Percentiles rank a stretch among this genome's conserved stretches.
These are phyloP conservation scores for Melaleuca quinquenervia DNA, from an alignment of 345 rosid species.

Conservation along the genomic window DNA sequence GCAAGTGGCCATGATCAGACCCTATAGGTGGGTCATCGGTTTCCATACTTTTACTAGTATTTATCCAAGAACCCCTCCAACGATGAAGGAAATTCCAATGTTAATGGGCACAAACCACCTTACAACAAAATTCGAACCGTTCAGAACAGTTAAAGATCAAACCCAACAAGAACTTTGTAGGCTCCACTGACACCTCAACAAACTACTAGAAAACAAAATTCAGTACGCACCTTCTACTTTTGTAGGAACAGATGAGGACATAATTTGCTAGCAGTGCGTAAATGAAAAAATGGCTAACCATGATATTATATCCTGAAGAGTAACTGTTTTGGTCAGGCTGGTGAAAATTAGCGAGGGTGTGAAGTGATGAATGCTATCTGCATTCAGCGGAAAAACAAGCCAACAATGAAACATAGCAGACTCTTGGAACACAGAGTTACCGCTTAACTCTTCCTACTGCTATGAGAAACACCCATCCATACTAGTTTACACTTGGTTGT, in stretches of 20 bases:
- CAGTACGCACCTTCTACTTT: not conserved
- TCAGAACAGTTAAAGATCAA: not conserved
- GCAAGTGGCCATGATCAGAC: constrained; percentile 65
- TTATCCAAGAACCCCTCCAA: constrained; percentile 84
- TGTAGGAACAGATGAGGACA: not conserved
- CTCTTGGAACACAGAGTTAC: not conserved
- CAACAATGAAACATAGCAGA: not conserved
- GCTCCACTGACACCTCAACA: not conserved
- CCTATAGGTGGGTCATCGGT: constrained; percentile 69
- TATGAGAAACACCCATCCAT: not conserved
- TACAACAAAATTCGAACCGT: not conserved
- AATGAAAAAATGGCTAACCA: constrained; percentile 24
- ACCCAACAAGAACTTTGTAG: not conserved
- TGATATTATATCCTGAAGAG: constrained; percentile 71
- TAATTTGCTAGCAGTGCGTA: not conserved
- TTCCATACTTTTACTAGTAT: constrained; percentile 48
- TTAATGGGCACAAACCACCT: constrained; percentile 98
- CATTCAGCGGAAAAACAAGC: not conserved
- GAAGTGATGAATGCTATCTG: constrained; percentile 71
- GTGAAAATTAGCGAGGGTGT: constrained; percentile 80
- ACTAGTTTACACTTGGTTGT: not conserved
- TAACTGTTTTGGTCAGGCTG: constrained; percentile 66
- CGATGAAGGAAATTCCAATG: constrained; percentile 65
- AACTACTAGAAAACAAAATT: not conserved
- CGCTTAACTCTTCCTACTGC: not conserved